Evolutionary conservation across 768 basidiomycete genomes (phyloP).

Genomic region (Kwoniella pini): DNA sequence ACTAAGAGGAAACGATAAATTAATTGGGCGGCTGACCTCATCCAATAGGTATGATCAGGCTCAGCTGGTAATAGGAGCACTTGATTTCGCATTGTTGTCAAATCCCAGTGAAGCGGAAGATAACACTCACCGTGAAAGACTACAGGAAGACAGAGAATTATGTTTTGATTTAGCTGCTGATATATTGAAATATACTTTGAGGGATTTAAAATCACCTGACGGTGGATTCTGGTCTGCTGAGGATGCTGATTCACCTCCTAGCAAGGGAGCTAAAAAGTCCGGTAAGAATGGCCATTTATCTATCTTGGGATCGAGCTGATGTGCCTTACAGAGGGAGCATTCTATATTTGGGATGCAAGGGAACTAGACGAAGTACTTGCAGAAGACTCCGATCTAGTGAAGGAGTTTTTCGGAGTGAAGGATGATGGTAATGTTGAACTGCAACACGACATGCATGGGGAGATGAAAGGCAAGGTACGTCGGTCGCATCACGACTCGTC

Average conservation of each 20-base stretch:
- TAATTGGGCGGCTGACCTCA: no score
- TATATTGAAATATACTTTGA: slow-evolving; percentile 54
- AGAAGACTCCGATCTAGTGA: slow-evolving; percentile 48
- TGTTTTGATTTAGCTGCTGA: slow-evolving; percentile 51
- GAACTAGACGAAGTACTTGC: slow-evolving; percentile 54
- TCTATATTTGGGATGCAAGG: slow-evolving; percentile 56
- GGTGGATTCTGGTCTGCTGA: slow-evolving; percentile 57
- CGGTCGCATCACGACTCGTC: slow-evolving; percentile 54
- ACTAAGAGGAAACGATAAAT: no score
- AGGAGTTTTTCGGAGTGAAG: slow-evolving; percentile 54
- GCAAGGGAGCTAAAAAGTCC: slow-evolving; percentile 43
- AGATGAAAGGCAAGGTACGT: slow-evolving; percentile 53
- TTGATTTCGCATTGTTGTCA: slow-evolving; percentile 35
- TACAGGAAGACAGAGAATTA: slow-evolving; percentile 21
- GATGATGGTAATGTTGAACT: slow-evolving; percentile 56
- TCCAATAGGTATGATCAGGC: slow-evolving; percentile 55
- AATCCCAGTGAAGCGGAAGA: slow-evolving; percentile 17
- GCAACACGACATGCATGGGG: slow-evolving; percentile 55
- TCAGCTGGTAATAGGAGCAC: slow-evolving; percentile 48
- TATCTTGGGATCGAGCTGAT: not conserved
- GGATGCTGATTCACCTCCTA: slow-evolving; percentile 57
- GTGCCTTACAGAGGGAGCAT: slow-evolving; percentile 53
- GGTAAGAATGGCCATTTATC: slow-evolving; percentile 20
- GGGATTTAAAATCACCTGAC: slow-evolving; percentile 53
- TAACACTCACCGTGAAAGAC: not conserved